phyloP scores from a whole-genome alignment of 805 yeast species.

The Lipomyces mesembrius region DNA sequence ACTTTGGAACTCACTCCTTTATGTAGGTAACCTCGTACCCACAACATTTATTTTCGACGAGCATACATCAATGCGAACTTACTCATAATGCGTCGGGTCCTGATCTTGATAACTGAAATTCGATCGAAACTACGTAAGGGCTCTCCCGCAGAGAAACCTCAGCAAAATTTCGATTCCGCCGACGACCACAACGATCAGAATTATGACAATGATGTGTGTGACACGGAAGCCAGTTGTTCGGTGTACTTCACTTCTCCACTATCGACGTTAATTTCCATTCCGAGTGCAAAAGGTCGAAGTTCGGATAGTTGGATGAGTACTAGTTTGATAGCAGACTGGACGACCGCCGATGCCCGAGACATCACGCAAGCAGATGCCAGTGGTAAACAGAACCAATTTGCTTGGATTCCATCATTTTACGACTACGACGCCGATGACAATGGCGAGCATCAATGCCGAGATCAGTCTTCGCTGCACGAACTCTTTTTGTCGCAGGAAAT shows the following conservation, averaged over 20 bases:
- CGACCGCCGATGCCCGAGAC: neutral
- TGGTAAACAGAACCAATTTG: constrained; percentile 1
- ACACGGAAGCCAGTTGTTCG: neutral
- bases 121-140: neutral
- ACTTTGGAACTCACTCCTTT: too few relatives aligned
- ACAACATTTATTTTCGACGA: neutral
- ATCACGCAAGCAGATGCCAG: neutral
- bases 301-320: neutral
- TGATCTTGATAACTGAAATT: neutral
- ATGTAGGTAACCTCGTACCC: too few relatives aligned
- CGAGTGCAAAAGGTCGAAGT: neutral
- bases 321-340: neutral
- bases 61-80: neutral
- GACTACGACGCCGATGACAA: neutral
- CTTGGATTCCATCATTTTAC: constrained; percentile 2
- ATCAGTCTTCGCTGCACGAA: constrained; percentile 1
- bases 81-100: neutral
- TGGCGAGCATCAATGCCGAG: neutral
- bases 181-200: neutral
- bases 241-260: constrained; percentile 9
- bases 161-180: neutral
- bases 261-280: neutral
- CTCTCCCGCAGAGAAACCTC: neutral
- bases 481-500: constrained; percentile 1
- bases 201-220: neutral